phyloP scores from a whole-genome alignment of 2,329 filamentous ascomycete genomes.

The Aspergillus brunneoviolaceus region DNA sequence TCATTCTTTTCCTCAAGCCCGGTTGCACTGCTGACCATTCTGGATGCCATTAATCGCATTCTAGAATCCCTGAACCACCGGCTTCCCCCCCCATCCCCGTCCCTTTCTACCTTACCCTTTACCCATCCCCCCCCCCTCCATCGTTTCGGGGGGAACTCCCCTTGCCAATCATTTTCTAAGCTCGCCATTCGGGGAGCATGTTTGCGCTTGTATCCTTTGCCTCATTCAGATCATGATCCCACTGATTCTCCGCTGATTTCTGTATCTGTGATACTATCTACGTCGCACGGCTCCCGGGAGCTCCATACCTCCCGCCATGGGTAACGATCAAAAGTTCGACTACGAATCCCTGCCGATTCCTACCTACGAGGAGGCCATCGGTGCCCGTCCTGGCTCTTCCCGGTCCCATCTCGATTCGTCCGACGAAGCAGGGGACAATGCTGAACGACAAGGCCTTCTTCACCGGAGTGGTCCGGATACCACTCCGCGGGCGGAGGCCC shows the following conservation, averaged over 20 bases:
- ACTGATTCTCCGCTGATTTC: slow-evolving; percentile 31
- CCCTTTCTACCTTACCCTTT: slow-evolving; percentile 2
- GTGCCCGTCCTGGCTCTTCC: slow-evolving; percentile 56
- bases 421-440: slow-evolving; percentile 65
- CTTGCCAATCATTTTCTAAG: slow-evolving; percentile 1
- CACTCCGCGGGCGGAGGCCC: slow-evolving; percentile 39
- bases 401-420: slow-evolving; percentile 50
- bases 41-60: not conserved
- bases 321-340: slow-evolving; percentile 54
- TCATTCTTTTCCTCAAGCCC: not conserved
- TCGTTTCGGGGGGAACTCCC: slow-evolving; percentile 13
- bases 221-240: slow-evolving; percentile 41
- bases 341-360: slow-evolving; percentile 72
- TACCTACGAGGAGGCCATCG: slow-evolving; percentile 77
- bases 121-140: not conserved
- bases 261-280: slow-evolving; percentile 29
- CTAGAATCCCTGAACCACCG: not conserved
- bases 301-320: slow-evolving; percentile 37
- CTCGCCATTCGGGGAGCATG: slow-evolving; percentile 26
- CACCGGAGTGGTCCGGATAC: slow-evolving; percentile 48
- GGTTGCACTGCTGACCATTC: not conserved
- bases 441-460: slow-evolving; percentile 76
- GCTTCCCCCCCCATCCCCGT: not conserved
- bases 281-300: slow-evolving; percentile 34
- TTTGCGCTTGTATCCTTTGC: slow-evolving; percentile 32